Base-by-base conservation (phyloP, 1,139 yeast species). In the Debaryomyces udenii region DNA sequence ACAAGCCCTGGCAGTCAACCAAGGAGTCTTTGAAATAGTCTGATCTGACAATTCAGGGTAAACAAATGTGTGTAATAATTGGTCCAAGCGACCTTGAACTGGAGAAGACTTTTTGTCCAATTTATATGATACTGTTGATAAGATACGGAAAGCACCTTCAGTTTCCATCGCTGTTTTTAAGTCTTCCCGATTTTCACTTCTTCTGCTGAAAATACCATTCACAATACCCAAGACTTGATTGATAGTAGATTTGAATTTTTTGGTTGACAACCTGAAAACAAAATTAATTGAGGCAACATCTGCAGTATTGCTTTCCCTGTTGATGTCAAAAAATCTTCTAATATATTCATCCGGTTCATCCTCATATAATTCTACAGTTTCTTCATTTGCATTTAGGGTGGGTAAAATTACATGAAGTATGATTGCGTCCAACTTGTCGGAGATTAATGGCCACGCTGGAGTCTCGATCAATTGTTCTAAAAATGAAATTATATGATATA, bases 231-330 rank as follows among this genome's bases (percentile, higher is more conserved):
- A 62, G 10, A 83, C 50, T 17, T 66, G 59, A 36, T 64, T 57
- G 17, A 64, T 53, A 15, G 81, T 62, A 39, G 71, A 68, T 30
- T 72, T 70, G 50, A 79, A 76, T 54, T 80, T 74, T 40, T 73
- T 66, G 52, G 66, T 66, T 47, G 70, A 62, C 53, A 66, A 72
- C 56, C 70, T 65, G 57, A 78, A 80, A 37, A 91, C 65, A 51
- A 89, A 87, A 60, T 84, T 86, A 38, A 86, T 78, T 2, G 96
- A 84, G 0, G 96, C 96, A 31, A 81, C 80, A 55, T 88, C 96
- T 0, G 95, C 81, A 9, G 93, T 83, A 36, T 80, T 77, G 28
- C 80, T 75, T 49, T 87, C 95, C 49, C 86, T 81, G 54, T 80
- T 82, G 43, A 82, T 70, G 56, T 83, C 90, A 50, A 82, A 83